Evolutionary conservation across 345 rosid species (phyloP).

Genomic region (Lepidium africanum): DNA sequence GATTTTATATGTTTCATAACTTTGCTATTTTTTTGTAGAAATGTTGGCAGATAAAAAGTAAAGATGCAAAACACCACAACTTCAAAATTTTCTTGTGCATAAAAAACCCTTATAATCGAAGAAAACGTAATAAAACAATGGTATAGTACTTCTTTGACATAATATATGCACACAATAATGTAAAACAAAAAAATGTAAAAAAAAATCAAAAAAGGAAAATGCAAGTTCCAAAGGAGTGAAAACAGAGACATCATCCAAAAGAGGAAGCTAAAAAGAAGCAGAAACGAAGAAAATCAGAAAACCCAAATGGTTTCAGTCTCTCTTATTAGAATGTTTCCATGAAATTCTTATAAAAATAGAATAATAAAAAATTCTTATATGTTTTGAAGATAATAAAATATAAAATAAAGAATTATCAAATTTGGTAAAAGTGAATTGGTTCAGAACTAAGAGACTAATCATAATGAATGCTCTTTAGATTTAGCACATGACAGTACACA

Average conservation of each 20-base stretch:
- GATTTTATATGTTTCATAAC: no score
- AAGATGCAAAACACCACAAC: no score
- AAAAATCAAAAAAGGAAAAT: not conserved
- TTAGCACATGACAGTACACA: conserved; percentile 26
- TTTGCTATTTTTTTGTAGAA: no score
- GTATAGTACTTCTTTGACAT: no score
- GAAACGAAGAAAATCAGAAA: conserved; percentile 8
- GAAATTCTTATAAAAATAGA: no score
- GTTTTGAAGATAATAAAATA: not conserved
- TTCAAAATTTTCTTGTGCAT: no score
- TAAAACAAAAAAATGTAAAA: not conserved
- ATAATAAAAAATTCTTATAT: not conserved
- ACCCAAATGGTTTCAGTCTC: conserved; percentile 8
- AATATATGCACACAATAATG: not conserved
- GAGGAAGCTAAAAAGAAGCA: conserved; percentile 13
- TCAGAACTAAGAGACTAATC: conserved; percentile 3
- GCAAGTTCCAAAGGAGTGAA: conserved; percentile 16
- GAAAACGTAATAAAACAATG: no score
- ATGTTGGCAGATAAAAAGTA: no score
- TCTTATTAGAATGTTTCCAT: not conserved
- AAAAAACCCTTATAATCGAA: no score
- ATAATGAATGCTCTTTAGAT: conserved; percentile 25
- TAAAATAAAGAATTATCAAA: not conserved
- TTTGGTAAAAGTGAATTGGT: not conserved
- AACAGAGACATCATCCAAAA: conserved; percentile 12